Base-by-base conservation (phyloP, 2,329 filamentous ascomycete genomes). In the Stagonosporopsis cucurbitacearum region DNA sequence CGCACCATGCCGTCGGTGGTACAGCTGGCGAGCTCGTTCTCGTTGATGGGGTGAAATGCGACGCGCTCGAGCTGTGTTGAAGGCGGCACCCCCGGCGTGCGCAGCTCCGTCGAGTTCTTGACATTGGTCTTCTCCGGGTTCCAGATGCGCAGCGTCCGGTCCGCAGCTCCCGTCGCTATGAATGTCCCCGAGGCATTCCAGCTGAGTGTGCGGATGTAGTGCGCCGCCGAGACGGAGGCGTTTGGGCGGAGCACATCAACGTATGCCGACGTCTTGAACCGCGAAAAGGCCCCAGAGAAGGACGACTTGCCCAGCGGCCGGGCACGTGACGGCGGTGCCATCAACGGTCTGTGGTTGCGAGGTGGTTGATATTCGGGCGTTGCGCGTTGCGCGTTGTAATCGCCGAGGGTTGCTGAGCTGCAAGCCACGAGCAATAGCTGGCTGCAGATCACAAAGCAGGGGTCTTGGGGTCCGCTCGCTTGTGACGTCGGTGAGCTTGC, bases 161-260 rank as follows among this genome's bases (percentile, higher is more conserved):
- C 88, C 22, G 82, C 79, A 6, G 88, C 84, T 3, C 92, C 92
- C 0, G 93, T 96, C 0, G 94, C 94, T 58, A 98, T 87, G 57
- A 95, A 81, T 8, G 86, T 89, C 30, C 94, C 92, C 0, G 91
- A 81, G 0, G 93, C 91, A 63, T 94, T 96, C 94, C 94, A 98
- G 35, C 90, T 88, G 63, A 98, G 88, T 1, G 89, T 88, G 36
- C 90, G 87, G 53, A 96, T 70, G 57, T 65, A 73, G 48, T 75
- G 74, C 33, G 66, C 64, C 12, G 68, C 65, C 7, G 73, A 69
- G 12, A 73, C 67, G 8, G 68, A 64, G 22, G 66, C 69, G 6
- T 67, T 66, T 0, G 73, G 68, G n/a, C 74, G 70, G 17, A 63
- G 61, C 35, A 69, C 69, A 61, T 81, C 79, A 58, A 69, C 68